Conservation (phyloP, 306 rosid species). For the Casuarina equisetifolia region DNA sequence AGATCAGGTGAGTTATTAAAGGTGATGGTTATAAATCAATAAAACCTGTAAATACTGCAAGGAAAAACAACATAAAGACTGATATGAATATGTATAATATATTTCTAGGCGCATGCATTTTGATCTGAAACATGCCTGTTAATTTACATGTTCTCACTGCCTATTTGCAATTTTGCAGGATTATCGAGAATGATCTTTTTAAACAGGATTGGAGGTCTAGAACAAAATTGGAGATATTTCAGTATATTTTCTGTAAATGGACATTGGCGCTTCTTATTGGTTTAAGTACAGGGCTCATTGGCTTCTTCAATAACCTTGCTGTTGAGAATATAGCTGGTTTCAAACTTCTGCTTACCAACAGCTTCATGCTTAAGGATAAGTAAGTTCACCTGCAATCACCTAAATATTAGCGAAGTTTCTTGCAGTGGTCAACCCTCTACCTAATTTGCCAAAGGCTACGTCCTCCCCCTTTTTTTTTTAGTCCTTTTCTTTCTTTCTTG, state of each 20-base stretch:
- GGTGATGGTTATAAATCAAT: too few relatives aligned
- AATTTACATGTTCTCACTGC: neutral
- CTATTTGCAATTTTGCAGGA: constrained; percentile 41
- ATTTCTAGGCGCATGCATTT: neutral
- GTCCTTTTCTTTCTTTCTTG: too few relatives aligned
- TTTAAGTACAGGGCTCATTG: constrained; percentile 66
- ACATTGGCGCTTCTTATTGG: constrained; percentile 70
- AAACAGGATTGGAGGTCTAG: constrained; percentile 79
- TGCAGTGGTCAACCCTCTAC: neutral
- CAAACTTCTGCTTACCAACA: constrained; percentile 59
- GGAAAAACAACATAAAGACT: too few relatives aligned
- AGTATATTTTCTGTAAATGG: constrained; percentile 70
- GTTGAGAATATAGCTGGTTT: constrained; percentile 82
- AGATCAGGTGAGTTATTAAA: too few relatives aligned
- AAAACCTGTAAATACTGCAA: too few relatives aligned
- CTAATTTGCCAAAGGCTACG: neutral
- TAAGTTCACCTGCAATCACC: constrained; percentile 30
- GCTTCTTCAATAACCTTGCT: constrained; percentile 64
- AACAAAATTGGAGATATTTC: constrained; percentile 47
- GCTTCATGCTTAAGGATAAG: constrained; percentile 56
- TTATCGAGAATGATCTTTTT: constrained; percentile 71
- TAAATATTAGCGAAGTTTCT: neutral
- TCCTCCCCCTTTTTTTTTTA: too few relatives aligned
- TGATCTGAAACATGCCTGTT: neutral
- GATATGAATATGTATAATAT: too few relatives aligned